Conservation (phyloP, 768 basidiomycete genomes). For the Termitomyces sp. region DNA sequence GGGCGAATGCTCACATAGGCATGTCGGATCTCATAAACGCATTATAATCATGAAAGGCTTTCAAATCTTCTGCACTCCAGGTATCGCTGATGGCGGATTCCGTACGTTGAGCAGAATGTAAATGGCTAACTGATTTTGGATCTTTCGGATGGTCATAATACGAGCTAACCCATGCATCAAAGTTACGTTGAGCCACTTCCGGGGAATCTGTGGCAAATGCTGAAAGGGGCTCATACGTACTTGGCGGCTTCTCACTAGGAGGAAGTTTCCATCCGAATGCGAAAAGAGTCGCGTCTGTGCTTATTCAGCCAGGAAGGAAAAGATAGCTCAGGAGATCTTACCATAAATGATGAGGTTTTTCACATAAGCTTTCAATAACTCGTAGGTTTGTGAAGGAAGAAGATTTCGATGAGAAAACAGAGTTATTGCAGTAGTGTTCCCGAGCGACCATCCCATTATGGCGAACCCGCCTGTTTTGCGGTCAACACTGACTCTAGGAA, state of each 20-base stretch:
- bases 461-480: constrained; percentile 26
- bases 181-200: constrained; percentile 16
- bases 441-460: constrained; percentile 34
- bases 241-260: constrained; percentile 7
- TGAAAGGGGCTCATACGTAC: constrained; percentile 7
- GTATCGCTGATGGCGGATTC: constrained; percentile 11
- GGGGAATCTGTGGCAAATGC: not conserved
- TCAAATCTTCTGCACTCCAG: constrained; percentile 17
- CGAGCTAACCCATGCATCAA: constrained; percentile 22
- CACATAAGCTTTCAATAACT: constrained; percentile 22
- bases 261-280: constrained; percentile 24
- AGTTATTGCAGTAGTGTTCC: constrained; percentile 20
- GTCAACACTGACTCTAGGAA: constrained; percentile 20
- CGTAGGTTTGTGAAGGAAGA: constrained; percentile 17
- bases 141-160: constrained; percentile 22
- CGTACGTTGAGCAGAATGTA: constrained; percentile 17
- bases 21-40: constrained; percentile 15
- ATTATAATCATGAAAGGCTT: constrained; percentile 10
- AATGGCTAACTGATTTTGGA: constrained; percentile 12
- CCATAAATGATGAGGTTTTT: constrained; percentile 27
- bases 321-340: constrained; percentile 4
- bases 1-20: constrained; percentile 13
- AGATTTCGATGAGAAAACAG: constrained; percentile 19
- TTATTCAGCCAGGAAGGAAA: not conserved
- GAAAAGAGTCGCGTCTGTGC: constrained; percentile 25